These are phyloP conservation scores for Phaseolus lunatus DNA, from an alignment of 306 rosid genomes.

Conservation along the genomic window DNA sequence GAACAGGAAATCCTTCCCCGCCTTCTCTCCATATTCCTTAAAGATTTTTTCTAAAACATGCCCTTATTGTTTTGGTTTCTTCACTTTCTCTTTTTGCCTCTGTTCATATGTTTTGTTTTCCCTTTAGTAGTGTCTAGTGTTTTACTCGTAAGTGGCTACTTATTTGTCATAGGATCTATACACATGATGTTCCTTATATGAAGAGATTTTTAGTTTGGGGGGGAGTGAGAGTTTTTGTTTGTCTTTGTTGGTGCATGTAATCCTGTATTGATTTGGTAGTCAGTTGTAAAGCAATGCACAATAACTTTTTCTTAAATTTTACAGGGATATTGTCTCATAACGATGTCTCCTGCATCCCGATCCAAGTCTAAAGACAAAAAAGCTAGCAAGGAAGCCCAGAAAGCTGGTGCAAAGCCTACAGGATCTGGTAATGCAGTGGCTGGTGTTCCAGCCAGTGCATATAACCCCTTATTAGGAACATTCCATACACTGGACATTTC, in stretches of 20 bases:
- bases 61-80: constrained; percentile 26
- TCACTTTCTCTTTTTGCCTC: constrained; percentile 22
- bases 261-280: constrained; percentile 22
- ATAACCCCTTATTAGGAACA: constrained; percentile 90
- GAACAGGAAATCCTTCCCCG: background rate
- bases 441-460: constrained; percentile 86
- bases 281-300: constrained; percentile 4
- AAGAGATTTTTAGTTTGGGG: background rate
- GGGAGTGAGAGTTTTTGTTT: background rate
- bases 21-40: background rate
- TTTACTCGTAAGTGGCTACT: background rate
- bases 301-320: constrained; percentile 39
- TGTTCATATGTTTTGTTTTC: background rate
- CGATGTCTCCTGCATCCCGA: constrained; percentile 89
- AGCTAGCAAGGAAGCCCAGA: constrained; percentile 74
- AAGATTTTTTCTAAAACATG: background rate
- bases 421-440: constrained; percentile 69
- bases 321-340: constrained; percentile 49
- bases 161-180: constrained; percentile 19
- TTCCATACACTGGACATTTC: constrained; percentile 79
- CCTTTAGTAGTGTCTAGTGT: background rate
- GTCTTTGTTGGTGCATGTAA: constrained; percentile 12
- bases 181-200: background rate
- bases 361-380: constrained; percentile 92
- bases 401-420: constrained; percentile 65